Evolutionary conservation across 345 rosid genomes (phyloP).

Genomic region (Ceriops zippeliana): DNA sequence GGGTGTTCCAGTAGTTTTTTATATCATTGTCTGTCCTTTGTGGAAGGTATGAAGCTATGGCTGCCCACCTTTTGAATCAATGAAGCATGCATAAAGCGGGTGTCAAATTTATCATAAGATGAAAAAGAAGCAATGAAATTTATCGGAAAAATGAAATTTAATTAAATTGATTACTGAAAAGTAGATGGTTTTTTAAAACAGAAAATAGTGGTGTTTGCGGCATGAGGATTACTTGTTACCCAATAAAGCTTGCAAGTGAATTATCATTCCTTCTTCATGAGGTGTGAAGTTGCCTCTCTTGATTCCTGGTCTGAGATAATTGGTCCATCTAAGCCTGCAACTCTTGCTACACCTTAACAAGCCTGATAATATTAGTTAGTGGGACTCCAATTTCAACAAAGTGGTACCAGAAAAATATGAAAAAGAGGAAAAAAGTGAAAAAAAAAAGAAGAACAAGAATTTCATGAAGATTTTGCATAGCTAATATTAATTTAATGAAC

Average conservation of each 20-base stretch:
- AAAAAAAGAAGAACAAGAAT: no score
- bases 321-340: slow-evolving; percentile 99
- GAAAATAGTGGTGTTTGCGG: neutral
- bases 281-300: slow-evolving; percentile 95
- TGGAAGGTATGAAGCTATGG: slow-evolving; percentile 97
- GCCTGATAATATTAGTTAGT: slow-evolving; percentile 38
- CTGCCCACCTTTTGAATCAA: slow-evolving; percentile 72
- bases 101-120: neutral
- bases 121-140: neutral
- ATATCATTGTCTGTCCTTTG: slow-evolving; percentile 95
- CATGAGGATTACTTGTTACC: slow-evolving; percentile 89
- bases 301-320: slow-evolving; percentile 96
- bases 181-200: neutral
- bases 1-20: slow-evolving; percentile 99
- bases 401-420: neutral
- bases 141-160: neutral
- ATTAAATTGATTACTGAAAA: neutral
- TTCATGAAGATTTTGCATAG: no score
- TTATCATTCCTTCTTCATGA: slow-evolving; percentile 97
- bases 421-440: neutral
- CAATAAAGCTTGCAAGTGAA: slow-evolving; percentile 96
- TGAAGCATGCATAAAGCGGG: neutral
- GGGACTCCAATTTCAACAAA: neutral
- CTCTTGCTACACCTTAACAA: slow-evolving; percentile 94
- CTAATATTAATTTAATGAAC: neutral